phyloP scores from a whole-genome alignment of 139 green algal species.

The Micractinium conductrix region DNA sequence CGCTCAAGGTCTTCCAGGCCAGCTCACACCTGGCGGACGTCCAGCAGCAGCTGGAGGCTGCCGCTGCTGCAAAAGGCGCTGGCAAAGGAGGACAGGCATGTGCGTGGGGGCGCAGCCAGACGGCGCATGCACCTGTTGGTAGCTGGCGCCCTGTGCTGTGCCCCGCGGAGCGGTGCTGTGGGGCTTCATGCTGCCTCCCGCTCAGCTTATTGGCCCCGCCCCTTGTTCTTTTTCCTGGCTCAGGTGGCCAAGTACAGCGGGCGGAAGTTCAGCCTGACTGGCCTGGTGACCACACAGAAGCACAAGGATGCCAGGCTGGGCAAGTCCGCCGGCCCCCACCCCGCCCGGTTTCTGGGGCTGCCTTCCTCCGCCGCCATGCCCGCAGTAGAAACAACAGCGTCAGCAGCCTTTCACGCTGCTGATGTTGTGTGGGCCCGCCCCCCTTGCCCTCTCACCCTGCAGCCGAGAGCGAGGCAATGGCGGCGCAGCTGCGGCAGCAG shows the following conservation, averaged over 20 bases:
- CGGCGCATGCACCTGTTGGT: not conserved
- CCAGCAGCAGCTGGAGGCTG: not conserved
- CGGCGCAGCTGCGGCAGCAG: not conserved
- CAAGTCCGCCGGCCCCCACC: not conserved
- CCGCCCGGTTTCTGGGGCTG: not conserved
- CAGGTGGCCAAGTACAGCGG: not conserved
- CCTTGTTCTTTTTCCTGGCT: not conserved
- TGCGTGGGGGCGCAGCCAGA: not conserved
- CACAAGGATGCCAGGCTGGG: conserved; percentile 14
- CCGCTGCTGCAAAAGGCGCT: conserved; percentile 1
- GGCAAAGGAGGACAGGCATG: not conserved
- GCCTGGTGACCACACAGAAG: not conserved
- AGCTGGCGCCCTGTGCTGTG: no score
- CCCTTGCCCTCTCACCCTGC: not conserved
- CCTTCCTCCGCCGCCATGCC: not conserved
- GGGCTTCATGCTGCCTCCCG: no score
- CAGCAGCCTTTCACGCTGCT: not conserved
- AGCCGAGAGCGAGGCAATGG: not conserved
- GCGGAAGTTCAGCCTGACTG: not conserved
- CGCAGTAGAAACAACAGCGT: not conserved
- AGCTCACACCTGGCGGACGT: not conserved
- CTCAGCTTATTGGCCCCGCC: not conserved
- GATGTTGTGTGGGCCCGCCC: not conserved
- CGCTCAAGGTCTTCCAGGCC: not conserved
- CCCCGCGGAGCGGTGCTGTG: no score